Evolutionary conservation across 495 filamentous ascomycete species (phyloP).

Genomic region (Cenococcum geophilum): DNA sequence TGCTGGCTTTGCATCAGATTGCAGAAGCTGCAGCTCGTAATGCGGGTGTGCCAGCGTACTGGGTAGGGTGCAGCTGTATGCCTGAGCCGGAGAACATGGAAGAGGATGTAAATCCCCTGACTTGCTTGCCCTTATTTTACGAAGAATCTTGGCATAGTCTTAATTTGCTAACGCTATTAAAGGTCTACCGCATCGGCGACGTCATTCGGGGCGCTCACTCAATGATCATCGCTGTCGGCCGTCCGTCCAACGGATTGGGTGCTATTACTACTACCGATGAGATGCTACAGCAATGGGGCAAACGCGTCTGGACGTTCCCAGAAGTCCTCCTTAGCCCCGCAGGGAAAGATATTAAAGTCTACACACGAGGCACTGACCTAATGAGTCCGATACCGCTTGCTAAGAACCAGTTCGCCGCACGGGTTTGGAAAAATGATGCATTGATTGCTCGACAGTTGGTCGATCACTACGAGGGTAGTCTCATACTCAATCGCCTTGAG

Average conservation of each 20-base stretch:
- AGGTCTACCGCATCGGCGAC: slow-evolving; percentile 42
- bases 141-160: too few relatives aligned
- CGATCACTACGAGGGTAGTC: slow-evolving; percentile 40
- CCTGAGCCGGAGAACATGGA: not conserved
- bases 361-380: slow-evolving; percentile 18
- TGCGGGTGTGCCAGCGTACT: slow-evolving; percentile 36
- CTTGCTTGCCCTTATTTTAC: too few relatives aligned
- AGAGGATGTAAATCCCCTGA: slow-evolving; percentile 34
- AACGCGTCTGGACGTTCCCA: slow-evolving; percentile 46
- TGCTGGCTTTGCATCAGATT: not conserved
- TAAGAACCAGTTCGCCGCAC: slow-evolving; percentile 23
- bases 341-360: slow-evolving; percentile 31
- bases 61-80: slow-evolving; percentile 32
- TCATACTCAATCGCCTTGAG: slow-evolving; percentile 40
- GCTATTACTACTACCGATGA: slow-evolving; percentile 12
- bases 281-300: slow-evolving; percentile 39
- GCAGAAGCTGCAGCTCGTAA: slow-evolving; percentile 31
- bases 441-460: slow-evolving; percentile 27
- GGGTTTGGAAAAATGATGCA: not conserved
- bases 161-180: too few relatives aligned
- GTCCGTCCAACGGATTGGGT: too few relatives aligned
- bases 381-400: slow-evolving; percentile 10
- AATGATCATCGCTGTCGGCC: slow-evolving; percentile 33
- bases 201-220: slow-evolving; percentile 38
- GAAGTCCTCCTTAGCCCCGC: slow-evolving; percentile 41